Conservation (phyloP, 257 asterid species). For the Rehmannia glutinosa region DNA sequence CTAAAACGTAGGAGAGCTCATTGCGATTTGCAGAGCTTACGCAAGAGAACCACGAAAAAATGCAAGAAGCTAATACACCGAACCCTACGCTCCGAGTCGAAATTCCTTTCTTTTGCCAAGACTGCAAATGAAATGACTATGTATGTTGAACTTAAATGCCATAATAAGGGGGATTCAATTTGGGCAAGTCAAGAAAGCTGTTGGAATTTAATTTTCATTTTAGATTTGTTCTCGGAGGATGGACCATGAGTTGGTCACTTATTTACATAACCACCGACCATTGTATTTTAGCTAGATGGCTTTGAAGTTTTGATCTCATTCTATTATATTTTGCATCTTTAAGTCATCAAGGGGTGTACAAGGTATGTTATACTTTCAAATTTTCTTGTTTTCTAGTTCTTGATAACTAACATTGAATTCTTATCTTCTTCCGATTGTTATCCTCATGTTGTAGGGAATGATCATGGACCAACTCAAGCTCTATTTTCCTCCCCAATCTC, state of each 20-base stretch:
- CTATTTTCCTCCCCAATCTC: not conserved
- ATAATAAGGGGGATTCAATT: not conserved
- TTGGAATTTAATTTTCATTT: not conserved
- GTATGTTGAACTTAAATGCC: not conserved
- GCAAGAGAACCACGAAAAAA: slow-evolving; percentile 1
- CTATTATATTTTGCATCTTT: not conserved
- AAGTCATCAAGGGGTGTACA: not conserved
- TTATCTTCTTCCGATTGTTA: not conserved
- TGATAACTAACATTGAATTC: not conserved
- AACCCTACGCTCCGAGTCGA: no score
- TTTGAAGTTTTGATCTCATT: not conserved
- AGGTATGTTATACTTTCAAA: not conserved
- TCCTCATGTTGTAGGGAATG: slow-evolving; percentile 6
- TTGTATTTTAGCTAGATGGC: not conserved
- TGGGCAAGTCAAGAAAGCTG: not conserved
- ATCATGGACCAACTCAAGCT: not conserved
- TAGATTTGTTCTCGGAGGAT: no score
- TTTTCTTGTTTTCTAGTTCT: not conserved
- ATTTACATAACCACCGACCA: not conserved
- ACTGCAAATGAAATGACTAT: not conserved
- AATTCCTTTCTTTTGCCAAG: not conserved
- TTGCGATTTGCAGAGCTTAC: slow-evolving; percentile 2
- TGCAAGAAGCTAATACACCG: not conserved
- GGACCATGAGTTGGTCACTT: slow-evolving; percentile 11
- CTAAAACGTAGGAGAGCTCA: not conserved